Evolutionary conservation across 2,329 filamentous ascomycete genomes (phyloP).

Genomic region (Neonectria coccinea): DNA sequence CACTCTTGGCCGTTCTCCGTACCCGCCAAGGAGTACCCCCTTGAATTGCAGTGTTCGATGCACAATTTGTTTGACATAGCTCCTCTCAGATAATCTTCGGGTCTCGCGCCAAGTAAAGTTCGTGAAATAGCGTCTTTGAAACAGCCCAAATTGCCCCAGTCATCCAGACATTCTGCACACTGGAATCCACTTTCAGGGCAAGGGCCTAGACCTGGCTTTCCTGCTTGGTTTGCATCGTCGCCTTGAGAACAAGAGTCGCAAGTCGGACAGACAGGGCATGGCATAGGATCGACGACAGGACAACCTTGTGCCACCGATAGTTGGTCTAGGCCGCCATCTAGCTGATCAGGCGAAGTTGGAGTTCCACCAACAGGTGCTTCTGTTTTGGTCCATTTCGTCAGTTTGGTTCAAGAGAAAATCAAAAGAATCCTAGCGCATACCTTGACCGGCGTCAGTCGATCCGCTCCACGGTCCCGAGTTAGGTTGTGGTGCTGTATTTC

Average conservation of each 20-base stretch:
- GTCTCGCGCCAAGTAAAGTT: conserved; percentile 38
- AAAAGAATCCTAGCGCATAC: neutral
- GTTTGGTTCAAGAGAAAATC: neutral
- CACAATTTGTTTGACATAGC: conserved; percentile 63
- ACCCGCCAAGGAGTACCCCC: conserved; percentile 59
- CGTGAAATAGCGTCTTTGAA: conserved; percentile 46
- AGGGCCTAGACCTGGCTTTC: conserved; percentile 23
- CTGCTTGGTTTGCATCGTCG: neutral
- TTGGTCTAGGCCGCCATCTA: neutral
- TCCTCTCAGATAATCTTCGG: conserved; percentile 43
- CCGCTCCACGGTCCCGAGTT: neutral
- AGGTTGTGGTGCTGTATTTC: neutral
- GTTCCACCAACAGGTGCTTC: neutral
- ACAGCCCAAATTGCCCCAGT: conserved; percentile 49
- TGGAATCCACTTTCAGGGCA: conserved; percentile 45
- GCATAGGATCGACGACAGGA: conserved; percentile 9
- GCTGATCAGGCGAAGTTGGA: neutral
- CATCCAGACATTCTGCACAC: conserved; percentile 47
- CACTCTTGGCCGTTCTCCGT: conserved; percentile 64
- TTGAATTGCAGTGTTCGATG: conserved; percentile 58
- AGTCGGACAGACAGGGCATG: conserved; percentile 34
- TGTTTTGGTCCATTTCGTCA: neutral
- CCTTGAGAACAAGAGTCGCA: conserved; percentile 29
- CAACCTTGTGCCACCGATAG: neutral
- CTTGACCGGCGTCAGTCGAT: neutral